These are phyloP conservation scores for Trichoderma polysporum DNA, from an alignment of 2,329 filamentous ascomycete genomes.

Conservation along the genomic window DNA sequence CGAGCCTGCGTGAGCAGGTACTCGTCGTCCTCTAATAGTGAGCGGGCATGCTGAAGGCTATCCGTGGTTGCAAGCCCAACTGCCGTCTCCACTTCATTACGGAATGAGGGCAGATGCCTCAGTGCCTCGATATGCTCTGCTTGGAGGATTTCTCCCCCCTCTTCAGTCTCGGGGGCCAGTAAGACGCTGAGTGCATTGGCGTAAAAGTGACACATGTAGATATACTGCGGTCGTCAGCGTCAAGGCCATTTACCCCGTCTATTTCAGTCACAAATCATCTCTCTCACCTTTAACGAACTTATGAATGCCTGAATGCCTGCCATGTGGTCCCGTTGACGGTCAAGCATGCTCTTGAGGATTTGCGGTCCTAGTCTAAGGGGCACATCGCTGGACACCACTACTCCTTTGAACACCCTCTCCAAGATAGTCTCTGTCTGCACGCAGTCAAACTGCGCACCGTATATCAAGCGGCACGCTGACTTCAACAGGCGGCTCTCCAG, in stretches of 20 bases:
- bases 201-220: slow-evolving; percentile 84
- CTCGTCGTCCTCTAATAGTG: slow-evolving; percentile 60
- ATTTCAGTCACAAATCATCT: neutral
- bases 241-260: neutral
- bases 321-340: slow-evolving; percentile 74
- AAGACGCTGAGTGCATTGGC: slow-evolving; percentile 72
- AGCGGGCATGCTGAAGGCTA: slow-evolving; percentile 44
- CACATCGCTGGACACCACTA: slow-evolving; percentile 58
- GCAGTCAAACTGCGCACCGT: slow-evolving; percentile 74
- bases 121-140: slow-evolving; percentile 65
- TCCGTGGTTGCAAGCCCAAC: slow-evolving; percentile 44
- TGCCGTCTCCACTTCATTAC: slow-evolving; percentile 48
- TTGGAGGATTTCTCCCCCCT: slow-evolving; percentile 43
- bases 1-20: slow-evolving; percentile 49
- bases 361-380: slow-evolving; percentile 62
- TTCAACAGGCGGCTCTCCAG: slow-evolving; percentile 73
- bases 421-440: slow-evolving; percentile 70
- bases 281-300: slow-evolving; percentile 63
- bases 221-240: slow-evolving; percentile 54
- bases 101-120: slow-evolving; percentile 69
- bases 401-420: slow-evolving; percentile 68
- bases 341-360: slow-evolving; percentile 62
- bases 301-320: slow-evolving; percentile 73
- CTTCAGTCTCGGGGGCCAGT: slow-evolving; percentile 37
- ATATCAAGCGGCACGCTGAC: slow-evolving; percentile 63